phyloP scores from a whole-genome alignment of 306 rosid species.

The Cicer cuneatum region DNA sequence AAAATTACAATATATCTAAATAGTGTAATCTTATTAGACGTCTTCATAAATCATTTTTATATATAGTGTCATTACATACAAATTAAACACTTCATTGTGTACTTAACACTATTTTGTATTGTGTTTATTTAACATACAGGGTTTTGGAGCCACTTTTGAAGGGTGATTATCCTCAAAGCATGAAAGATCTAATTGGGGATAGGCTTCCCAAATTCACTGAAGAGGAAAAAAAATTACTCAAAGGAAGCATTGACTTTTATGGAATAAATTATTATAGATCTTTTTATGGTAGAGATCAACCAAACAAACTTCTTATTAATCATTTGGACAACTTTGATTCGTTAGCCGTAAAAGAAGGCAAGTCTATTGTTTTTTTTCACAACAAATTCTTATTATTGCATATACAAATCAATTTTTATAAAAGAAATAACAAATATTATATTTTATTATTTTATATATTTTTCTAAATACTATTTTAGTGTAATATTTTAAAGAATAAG shows the following conservation, averaged over 20 bases:
- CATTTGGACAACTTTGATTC: slow-evolving; percentile 7
- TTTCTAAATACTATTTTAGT: no score
- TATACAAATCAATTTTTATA: no score
- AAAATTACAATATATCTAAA: not conserved
- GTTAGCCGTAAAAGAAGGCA: slow-evolving; percentile 13
- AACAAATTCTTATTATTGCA: not conserved
- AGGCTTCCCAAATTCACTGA: slow-evolving; percentile 45
- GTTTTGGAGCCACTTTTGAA: slow-evolving; percentile 36
- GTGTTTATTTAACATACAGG: slow-evolving; percentile 22
- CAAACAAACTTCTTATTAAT: not conserved
- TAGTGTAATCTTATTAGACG: no score
- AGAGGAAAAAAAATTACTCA: slow-evolving; percentile 25
- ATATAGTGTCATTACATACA: no score
- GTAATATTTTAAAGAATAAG: no score
- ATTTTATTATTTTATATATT: no score
- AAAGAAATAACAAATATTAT: no score
- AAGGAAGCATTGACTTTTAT: slow-evolving; percentile 45
- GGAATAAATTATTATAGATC: slow-evolving; percentile 52
- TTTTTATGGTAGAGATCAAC: slow-evolving; percentile 27
- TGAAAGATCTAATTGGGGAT: slow-evolving; percentile 41
- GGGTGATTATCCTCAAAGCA: slow-evolving; percentile 44
- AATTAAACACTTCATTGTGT: not conserved
- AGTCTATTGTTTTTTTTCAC: not conserved
- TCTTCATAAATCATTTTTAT: no score
- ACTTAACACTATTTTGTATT: not conserved